Base-by-base conservation (phyloP, 1,284 basidiomycete species). In the Vanrija sp. region DNA sequence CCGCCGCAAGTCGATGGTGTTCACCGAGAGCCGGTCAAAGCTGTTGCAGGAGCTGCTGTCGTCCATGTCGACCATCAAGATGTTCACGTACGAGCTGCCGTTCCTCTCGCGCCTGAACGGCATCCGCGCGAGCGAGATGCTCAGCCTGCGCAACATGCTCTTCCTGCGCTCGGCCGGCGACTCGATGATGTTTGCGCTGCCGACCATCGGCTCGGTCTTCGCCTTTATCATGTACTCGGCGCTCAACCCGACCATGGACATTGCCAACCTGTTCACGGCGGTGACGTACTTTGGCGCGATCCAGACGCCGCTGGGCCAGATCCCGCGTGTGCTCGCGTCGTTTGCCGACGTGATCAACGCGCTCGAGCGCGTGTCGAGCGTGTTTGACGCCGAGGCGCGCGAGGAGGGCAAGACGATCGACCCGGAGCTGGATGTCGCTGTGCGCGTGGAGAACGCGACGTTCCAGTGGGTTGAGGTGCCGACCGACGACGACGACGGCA, bases 1-100 rank as follows among this genome's bases (percentile, higher is more conserved):
- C 41, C 81, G 86, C 10, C 78, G 80, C 54, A 73, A 69, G 38
- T 81, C 81, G 1, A 81, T 83, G 73, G 47, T 51, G 35, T 86
- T 81, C 78, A 88, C 86, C 1, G 92, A 95, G 67, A 86, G 86
- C 65, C 81, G 89, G 12, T 85, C 86, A 7, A 88, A 88, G 65
- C 74, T 89, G 4, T 78, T 91, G 7, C 88, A 89, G 69, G 89
- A 86, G 64, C 79, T 85, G 3, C 68, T 87, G n/a, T 82, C 82
- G 41, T 82, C 80, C 0, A 85, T 86, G 82, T 78, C 83, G 3
- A 79, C 86, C 12, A 82, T 86, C 56, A 87, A 87, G 67, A 85
- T 85, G 64, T 86, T 87, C 67, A 81, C 80, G 23, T 85, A 84
- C 55, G 84, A 85, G 69, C 63, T 75, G 3, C 81, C 83, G 4